Base-by-base conservation (phyloP, 768 basidiomycete species). In the Leccinum imitatum region DNA sequence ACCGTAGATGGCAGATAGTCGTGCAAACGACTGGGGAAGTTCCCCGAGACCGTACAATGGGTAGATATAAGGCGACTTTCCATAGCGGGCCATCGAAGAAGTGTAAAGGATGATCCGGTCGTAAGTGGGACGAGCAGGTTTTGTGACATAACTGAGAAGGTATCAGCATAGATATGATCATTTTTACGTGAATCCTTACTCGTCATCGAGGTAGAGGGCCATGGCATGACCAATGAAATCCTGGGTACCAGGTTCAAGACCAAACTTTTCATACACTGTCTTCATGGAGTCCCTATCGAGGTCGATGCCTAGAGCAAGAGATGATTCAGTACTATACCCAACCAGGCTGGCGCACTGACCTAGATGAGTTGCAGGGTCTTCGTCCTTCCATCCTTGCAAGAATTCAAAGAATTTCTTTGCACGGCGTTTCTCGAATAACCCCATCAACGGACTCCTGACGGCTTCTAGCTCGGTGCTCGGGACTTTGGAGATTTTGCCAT, bases 221-320 rank as follows among this genome's bases (percentile, higher is more conserved):
- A 99, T 98, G 57, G 97, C 94, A 71, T 99, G 97, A 30, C 97
- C 97, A 72, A 99, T 89, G 76, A 99, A 99, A 77, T 99, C 97
- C 75, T 98, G 95, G 51, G 97, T 98, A 41, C 96, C 97, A 60
- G 93, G 82, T 76, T 98, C 97, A 47, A 99, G 81, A 21, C 96
- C 95, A 70, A 98, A 99, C 73, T 97, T 96, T 79, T 91, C 89
- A 74, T 98, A 99, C 7, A 99, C 91, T 23, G 85, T 82, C 75
- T 88, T 91, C 97, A 99, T 99, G 66, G 84, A 89, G 69, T 94
- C 88, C 73, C 73, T 90, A 74, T 98, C 94, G 52, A 98, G 84
- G 71, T 98, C 76, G 68, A 98, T 74, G 37, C 93, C 95, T 96
- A 35, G 31, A 46, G 19, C 14, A 13, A 53, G 39, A 44, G 21